Evolutionary conservation across 768 basidiomycete genomes (phyloP).

Genomic region (Lactifluus subvellereus): DNA sequence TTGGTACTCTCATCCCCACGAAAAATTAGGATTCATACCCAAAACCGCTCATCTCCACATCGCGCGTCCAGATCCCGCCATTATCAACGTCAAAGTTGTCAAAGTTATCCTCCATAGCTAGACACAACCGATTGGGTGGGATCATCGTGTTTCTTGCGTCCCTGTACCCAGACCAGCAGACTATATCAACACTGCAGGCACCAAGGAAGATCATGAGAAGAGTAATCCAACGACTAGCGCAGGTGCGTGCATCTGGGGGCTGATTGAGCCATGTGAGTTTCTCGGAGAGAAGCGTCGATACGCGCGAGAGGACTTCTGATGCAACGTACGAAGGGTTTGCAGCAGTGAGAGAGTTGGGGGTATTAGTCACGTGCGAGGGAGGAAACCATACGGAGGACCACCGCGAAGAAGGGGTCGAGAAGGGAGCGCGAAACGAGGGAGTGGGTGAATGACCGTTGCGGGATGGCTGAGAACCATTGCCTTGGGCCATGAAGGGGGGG

Average conservation of each 20-base stretch:
- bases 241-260: constrained; percentile 39
- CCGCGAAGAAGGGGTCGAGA: constrained; percentile 65
- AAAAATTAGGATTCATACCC: constrained; percentile 30
- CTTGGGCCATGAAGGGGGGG: constrained; percentile 21
- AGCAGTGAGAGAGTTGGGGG: constrained; percentile 23
- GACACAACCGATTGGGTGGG: constrained; percentile 34
- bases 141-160: constrained; percentile 34
- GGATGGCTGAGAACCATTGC: not conserved
- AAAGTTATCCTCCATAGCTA: constrained; percentile 49
- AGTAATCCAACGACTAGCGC: constrained; percentile 47
- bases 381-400: constrained; percentile 62
- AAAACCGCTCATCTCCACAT: constrained; percentile 51
- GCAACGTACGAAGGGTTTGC: constrained; percentile 12
- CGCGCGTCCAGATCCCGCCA: constrained; percentile 38
- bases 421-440: constrained; percentile 52
- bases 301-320: constrained; percentile 26
- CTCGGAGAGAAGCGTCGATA: constrained; percentile 45
- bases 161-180: constrained; percentile 42
- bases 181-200: constrained; percentile 35
- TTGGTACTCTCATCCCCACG: not conserved
- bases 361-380: constrained; percentile 37
- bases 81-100: constrained; percentile 37
- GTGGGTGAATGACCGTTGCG: constrained; percentile 4
- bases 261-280: constrained; percentile 45
- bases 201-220: constrained; percentile 40